These are phyloP conservation scores for Aspergillus viridinutans DNA, from an alignment of 2,329 filamentous ascomycete genomes.

Conservation along the genomic window DNA sequence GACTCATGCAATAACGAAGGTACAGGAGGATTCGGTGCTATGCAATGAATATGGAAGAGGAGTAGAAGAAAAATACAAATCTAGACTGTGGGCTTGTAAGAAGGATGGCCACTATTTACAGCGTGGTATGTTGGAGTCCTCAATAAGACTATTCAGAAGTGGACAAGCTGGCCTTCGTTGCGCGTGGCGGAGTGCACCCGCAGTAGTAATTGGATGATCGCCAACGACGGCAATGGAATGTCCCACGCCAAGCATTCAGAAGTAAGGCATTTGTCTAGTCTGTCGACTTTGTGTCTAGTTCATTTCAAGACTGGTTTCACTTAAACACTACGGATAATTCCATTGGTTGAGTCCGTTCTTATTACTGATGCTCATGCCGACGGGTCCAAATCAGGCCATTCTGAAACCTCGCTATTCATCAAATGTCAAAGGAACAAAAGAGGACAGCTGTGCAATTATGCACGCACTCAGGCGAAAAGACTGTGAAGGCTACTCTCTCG, in stretches of 20 bases:
- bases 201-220: conserved; percentile 9
- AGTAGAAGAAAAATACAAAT: not conserved
- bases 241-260: not conserved
- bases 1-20: not conserved
- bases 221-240: not conserved
- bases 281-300: not conserved
- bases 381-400: not conserved
- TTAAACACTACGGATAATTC: not conserved
- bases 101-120: not conserved
- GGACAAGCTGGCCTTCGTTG: conserved; percentile 25
- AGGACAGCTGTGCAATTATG: no score
- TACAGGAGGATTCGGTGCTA: not conserved
- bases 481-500: no score
- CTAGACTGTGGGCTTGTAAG: conserved; percentile 6
- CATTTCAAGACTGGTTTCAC: no score
- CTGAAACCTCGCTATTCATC: no score
- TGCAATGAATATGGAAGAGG: not conserved
- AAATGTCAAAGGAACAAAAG: no score
- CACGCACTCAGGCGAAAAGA: no score
- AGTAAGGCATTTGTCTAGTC: not conserved
- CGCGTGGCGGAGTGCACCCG: conserved; percentile 2
- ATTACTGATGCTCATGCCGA: not conserved
- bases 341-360: not conserved
- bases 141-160: conserved; percentile 11
- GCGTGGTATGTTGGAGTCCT: not conserved